Evolutionary conservation across 192 early-diverging fungal species (phyloP), one percentile per base, ranked within the genome.

Genomic region (Mortierella claussenii): DNA sequence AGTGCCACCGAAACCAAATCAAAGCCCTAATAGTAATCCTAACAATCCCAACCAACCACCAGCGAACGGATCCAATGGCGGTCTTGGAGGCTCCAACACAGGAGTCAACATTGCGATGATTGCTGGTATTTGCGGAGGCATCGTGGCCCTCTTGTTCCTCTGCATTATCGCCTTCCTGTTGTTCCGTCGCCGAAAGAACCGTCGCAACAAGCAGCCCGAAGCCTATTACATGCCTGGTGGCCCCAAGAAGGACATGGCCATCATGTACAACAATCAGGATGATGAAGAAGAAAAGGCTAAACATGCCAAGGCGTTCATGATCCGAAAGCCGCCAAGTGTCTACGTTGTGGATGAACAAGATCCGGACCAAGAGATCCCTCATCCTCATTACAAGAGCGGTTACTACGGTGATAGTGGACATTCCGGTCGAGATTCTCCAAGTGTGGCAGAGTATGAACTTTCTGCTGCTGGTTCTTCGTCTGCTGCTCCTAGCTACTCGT

Each of bases 241-340:
- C 12, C 24, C 46, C 31, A 30, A 37, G 30, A 45, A 54, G 53
- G 33, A 56, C 11, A 55, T 59, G 56, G 31, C 17, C 26, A 44
- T 44, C 56, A 26, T 31, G 27, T 53, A 53, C 46, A 27, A 31
- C 26, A 45, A 45, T 18, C 26, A 46, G 0, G 24, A 48, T 24
- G 61, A 43, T 6, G 62, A 65, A 23, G 40, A 33, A 3, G 40
- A 42, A 33, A 59, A 59, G 37, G 21, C 57, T 17, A 70, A 70
- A 32, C 51, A 63, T 4, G 69, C 52, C 23, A 55, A 61, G 23
- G 63, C 70, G 9, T 74, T 74, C 48, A 74, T 61, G 27, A 74
- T 74, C 48, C 70, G 70, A n/a, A 23, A 45, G 21, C 70, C 60
- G 2, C 32, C 54, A 31, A 42, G 44, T 11, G 55, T 36, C 1